Percentiles rank a stretch among this genome's conserved stretches.
phyloP scores from a whole-genome alignment of 129 eudicot genomes.

The Apium graveolens region DNA sequence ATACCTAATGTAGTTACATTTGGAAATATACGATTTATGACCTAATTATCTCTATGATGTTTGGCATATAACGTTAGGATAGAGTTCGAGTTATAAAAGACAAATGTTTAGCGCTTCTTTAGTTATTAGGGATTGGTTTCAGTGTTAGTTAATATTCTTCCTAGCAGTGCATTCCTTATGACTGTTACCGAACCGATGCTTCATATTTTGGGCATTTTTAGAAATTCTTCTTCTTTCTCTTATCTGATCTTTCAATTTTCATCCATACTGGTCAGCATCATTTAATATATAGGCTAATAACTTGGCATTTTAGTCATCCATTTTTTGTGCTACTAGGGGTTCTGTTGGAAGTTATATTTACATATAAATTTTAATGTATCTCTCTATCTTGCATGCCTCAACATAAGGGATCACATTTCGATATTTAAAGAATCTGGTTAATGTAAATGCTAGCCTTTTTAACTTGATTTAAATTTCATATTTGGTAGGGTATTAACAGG shows the following conservation, averaged over 20 bases:
- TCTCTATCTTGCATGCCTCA: constrained; percentile 2
- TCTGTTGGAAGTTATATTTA: not conserved
- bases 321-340: not conserved
- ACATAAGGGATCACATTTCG: not conserved
- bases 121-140: not conserved
- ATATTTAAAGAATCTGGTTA: not conserved
- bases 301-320: not conserved
- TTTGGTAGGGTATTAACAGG: constrained; percentile 91
- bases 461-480: constrained; percentile 13
- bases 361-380: not conserved
- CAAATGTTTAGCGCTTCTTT: not conserved
- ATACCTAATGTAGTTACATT: not conserved
- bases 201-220: not conserved
- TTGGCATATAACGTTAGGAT: not conserved
- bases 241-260: not conserved
- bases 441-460: not conserved
- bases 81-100: not conserved
- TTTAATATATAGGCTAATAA: not conserved
- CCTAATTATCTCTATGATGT: not conserved
- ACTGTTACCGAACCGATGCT: not conserved
- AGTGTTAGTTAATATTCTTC: not conserved
- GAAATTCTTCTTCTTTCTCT: not conserved
- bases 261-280: not conserved
- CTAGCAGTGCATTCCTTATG: not conserved
- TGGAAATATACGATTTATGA: not conserved